Evolutionary conservation across 2,329 filamentous ascomycete genomes (phyloP).

Genomic region (Lasiodiplodia citricola): DNA sequence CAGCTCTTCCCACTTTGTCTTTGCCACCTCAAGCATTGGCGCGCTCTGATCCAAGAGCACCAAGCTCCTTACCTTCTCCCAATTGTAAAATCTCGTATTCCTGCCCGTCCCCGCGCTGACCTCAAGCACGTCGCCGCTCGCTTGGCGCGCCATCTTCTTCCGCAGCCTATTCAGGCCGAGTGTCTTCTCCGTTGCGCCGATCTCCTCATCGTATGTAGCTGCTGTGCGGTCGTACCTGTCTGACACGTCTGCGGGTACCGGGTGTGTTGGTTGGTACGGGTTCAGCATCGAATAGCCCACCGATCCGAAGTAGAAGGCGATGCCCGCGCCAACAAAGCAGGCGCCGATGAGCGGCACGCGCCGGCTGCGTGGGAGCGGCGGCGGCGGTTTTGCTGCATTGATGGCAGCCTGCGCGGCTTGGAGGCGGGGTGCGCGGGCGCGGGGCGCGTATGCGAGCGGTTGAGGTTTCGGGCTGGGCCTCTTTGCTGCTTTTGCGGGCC

Average conservation of each 20-base stretch:
- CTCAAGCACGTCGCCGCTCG: conserved; percentile 55
- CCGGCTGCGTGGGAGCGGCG: neutral
- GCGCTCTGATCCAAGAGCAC: conserved; percentile 55
- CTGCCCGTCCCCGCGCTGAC: conserved; percentile 56
- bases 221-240: conserved; percentile 54
- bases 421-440: neutral
- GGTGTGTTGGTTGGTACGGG: conserved; percentile 27
- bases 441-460: conserved; percentile 10
- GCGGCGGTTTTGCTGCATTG: neutral
- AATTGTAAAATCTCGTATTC: conserved; percentile 53
- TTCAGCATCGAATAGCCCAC: conserved; percentile 1
- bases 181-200: conserved; percentile 50
- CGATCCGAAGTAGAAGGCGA: conserved; percentile 14
- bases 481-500: neutral
- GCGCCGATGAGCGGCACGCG: conserved; percentile 14
- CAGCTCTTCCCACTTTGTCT: conserved; percentile 54
- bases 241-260: conserved; percentile 48
- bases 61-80: conserved; percentile 48
- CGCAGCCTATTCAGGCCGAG: conserved; percentile 49
- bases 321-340: conserved; percentile 1
- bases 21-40: conserved; percentile 55
- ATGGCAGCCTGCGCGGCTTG: neutral
- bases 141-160: conserved; percentile 47
- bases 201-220: conserved; percentile 53
- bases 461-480: neutral